These are phyloP conservation scores for Termitomyces sp. DNA, from an alignment of 768 basidiomycete species.

Conservation along the genomic window DNA sequence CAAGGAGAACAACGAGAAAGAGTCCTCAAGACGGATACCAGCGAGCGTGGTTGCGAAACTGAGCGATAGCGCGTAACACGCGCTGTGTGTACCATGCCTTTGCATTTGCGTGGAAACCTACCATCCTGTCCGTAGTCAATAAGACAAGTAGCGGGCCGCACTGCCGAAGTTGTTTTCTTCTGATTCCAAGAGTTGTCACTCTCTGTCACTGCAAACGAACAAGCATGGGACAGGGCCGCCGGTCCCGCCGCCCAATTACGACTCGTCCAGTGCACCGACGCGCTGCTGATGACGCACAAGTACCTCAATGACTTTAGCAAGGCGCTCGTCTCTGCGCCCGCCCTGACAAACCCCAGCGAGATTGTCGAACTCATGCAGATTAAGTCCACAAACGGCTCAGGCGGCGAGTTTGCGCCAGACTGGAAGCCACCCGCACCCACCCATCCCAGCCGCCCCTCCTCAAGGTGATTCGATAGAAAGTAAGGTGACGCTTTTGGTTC, in stretches of 20 bases:
- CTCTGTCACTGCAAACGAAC: not conserved
- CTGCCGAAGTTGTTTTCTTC: no score
- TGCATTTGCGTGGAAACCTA: no score
- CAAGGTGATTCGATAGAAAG: slow-evolving; percentile 26
- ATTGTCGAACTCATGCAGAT: slow-evolving; percentile 80
- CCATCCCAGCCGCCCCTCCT: slow-evolving; percentile 13
- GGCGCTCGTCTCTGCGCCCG: slow-evolving; percentile 40
- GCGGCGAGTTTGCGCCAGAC: slow-evolving; percentile 73
- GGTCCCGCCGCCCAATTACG: slow-evolving; percentile 5
- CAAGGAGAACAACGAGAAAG: no score
- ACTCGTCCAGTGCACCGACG: no score
- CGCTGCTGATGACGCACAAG: slow-evolving; percentile 21
- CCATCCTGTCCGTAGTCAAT: no score
- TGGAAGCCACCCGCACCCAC: slow-evolving; percentile 51
- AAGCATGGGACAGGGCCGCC: slow-evolving; percentile 13
- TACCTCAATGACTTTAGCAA: slow-evolving; percentile 84
- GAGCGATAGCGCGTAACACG: no score
- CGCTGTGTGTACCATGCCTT: no score
- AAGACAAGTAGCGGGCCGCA: no score
- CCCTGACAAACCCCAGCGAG: slow-evolving; percentile 42
- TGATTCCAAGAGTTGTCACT: no score
- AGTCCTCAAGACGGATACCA: no score
- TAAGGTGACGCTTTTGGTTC: no score
- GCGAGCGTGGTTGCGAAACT: no score
- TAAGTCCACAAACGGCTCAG: slow-evolving; percentile 77